A percentile compares a stretch with the other conserved stretches of the same genome.
Conservation (phyloP, 306 rosid genomes). For the Glycine soja region DNA sequence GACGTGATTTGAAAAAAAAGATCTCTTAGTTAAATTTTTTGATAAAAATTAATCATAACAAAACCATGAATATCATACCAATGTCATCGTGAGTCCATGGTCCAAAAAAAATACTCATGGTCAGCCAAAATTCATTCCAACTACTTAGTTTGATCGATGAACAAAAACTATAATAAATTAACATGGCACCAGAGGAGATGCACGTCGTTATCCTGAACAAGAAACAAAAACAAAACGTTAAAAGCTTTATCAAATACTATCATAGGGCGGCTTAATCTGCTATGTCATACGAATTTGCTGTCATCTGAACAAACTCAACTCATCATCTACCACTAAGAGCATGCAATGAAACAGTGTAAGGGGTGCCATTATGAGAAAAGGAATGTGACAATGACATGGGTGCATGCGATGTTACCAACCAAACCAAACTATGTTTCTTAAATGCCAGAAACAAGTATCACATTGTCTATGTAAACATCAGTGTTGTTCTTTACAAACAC, state of each 20-base stretch:
- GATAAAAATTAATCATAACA: too few species aligned
- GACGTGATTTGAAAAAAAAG: too few species aligned
- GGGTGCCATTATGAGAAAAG: background rate
- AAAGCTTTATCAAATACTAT: too few species aligned
- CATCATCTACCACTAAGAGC: conserved; percentile 27
- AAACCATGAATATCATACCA: too few species aligned
- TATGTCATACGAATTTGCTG: conserved; percentile 3
- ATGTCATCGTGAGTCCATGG: background rate
- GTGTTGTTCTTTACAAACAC: too few species aligned
- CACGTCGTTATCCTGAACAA: background rate
- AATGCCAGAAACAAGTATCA: too few species aligned
- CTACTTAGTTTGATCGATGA: background rate
- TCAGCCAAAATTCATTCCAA: background rate
- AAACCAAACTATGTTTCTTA: too few species aligned
- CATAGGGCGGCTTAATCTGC: background rate
- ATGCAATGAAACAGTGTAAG: background rate
- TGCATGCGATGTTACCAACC: background rate
- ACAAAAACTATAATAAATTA: background rate
- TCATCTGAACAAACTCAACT: conserved; percentile 21
- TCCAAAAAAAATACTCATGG: background rate
- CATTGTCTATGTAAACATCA: too few species aligned
- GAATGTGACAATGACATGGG: conserved; percentile 8
- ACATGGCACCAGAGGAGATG: background rate
- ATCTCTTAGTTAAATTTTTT: too few species aligned
- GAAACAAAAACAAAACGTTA: background rate